Evolutionary conservation across 106 monocot species (phyloP), one percentile per base, ranked within the genome.

Genomic region (Vanilla planifolia): DNA sequence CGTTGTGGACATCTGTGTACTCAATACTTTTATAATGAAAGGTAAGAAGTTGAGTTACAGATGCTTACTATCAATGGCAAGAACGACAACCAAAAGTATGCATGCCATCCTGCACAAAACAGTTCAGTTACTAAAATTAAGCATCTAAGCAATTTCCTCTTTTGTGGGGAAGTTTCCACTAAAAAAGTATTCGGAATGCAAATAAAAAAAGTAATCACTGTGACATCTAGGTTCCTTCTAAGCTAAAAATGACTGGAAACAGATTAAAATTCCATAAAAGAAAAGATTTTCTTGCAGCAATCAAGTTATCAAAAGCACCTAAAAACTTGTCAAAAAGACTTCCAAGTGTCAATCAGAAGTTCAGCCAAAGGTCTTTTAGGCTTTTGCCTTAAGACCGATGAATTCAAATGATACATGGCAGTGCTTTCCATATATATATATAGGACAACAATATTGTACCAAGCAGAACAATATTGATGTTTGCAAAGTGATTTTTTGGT

Each of bases 31-130:
- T 21, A n/a, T 14, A 15, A 24, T 26, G 15, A 22, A 27, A 26
- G 24, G 15, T 0, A 19, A 24, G 41, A 17, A 19, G 35, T 34
- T 33, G 24, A 15, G 25, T 24, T 60, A 9, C n/a, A 34, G 37
- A 17, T 68, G 75, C 86, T 81, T 70, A 81, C 86, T 66, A 78
- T 53, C 55, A 86, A 61, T 20, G 86, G 86, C 40, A 81, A 60
- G 69, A 86, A 81, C 10, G 86, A 86, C 28, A 81, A 34, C 77
- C 80, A 86, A 66, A 86, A 86, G 43, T 75, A 81, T 40, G 75
- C 63, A 55, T 86, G 81, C 86, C 81, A 86, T 50, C 86, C 86
- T 86, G 81, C 74, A 8, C 13, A 53, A 32, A 53, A 3, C 28
- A 22, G 32, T 30, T 16, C 14, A n/a, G 32, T 30, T 53, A 25